These are phyloP conservation scores for Calocybe indica DNA, from an alignment of 768 basidiomycete genomes.

Conservation along the genomic window DNA sequence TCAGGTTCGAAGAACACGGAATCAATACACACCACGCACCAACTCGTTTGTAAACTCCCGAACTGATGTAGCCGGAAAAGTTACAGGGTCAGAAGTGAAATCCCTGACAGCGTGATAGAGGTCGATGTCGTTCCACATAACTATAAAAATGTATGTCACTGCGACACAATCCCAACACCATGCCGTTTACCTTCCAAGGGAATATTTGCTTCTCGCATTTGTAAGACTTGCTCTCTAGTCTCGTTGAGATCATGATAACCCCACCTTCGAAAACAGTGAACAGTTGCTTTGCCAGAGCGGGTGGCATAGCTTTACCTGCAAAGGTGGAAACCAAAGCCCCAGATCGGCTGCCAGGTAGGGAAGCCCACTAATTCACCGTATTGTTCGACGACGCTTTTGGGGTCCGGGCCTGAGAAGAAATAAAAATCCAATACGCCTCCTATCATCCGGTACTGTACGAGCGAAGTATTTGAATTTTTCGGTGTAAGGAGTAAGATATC, in stretches of 20 bases:
- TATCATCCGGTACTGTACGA: slow-evolving; percentile 68
- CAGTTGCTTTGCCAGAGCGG: neutral
- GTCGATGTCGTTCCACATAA: slow-evolving; percentile 80
- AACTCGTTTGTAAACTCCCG: slow-evolving; percentile 47
- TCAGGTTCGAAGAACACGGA: neutral
- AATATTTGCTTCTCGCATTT: slow-evolving; percentile 59
- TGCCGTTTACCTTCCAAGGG: slow-evolving; percentile 61
- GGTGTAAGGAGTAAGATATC: slow-evolving; percentile 68
- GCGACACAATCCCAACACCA: neutral
- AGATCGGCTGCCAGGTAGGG: slow-evolving; percentile 67
- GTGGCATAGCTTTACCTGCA: slow-evolving; percentile 37
- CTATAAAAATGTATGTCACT: slow-evolving; percentile 22
- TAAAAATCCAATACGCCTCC: slow-evolving; percentile 78
- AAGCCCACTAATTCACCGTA: slow-evolving; percentile 62
- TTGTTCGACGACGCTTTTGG: slow-evolving; percentile 61
- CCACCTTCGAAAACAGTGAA: slow-evolving; percentile 24
- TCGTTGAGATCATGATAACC: slow-evolving; percentile 46
- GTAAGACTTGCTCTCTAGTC: slow-evolving; percentile 44
- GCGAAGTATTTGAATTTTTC: slow-evolving; percentile 42
- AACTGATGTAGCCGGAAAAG: slow-evolving; percentile 52
- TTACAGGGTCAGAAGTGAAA: slow-evolving; percentile 63
- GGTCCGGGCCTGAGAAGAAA: slow-evolving; percentile 61
- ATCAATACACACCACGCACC: slow-evolving; percentile 27
- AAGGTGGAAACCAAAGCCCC: slow-evolving; percentile 78
- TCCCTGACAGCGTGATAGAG: slow-evolving; percentile 63